phyloP scores from a whole-genome alignment of 257 asterid genomes.

The Fraxinus pennsylvanica region DNA sequence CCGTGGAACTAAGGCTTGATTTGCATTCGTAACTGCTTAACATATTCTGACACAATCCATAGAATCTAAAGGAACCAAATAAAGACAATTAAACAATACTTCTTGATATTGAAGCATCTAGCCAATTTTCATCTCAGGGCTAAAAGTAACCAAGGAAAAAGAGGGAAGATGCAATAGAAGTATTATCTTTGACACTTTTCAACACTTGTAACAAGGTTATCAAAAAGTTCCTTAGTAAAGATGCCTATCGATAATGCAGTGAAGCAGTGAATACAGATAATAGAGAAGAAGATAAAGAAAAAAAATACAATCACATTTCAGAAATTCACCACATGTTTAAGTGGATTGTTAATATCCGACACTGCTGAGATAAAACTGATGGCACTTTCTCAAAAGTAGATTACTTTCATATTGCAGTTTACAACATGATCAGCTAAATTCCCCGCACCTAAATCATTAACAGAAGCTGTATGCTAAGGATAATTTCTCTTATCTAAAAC shows the following conservation, averaged over 20 bases:
- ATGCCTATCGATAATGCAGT: background rate
- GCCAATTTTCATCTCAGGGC: constrained; percentile 12
- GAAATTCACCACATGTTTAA: background rate
- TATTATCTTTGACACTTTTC: background rate
- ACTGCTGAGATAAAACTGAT: background rate
- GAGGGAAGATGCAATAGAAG: constrained; percentile 4
- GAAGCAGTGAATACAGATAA: background rate
- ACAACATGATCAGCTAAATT: background rate
- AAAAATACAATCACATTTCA: background rate
- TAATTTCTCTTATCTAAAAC: background rate
- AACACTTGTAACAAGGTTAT: background rate
- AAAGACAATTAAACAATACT: constrained; percentile 9
- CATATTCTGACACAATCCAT: background rate
- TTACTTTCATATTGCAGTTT: background rate
- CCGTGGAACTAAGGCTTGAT: background rate
- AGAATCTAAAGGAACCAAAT: background rate
- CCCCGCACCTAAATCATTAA: background rate
- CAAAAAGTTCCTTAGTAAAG: background rate
- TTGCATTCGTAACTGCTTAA: background rate
- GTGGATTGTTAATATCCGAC: background rate
- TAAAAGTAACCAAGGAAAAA: constrained; percentile 1
- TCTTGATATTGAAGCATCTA: background rate
- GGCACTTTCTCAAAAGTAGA: background rate
- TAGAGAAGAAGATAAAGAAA: background rate
- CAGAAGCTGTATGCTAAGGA: background rate